A percentile compares a stretch with the other conserved stretches of the same genome.
Evolutionary conservation across 768 basidiomycete species (phyloP).

Genomic region (Trametes coccinea): DNA sequence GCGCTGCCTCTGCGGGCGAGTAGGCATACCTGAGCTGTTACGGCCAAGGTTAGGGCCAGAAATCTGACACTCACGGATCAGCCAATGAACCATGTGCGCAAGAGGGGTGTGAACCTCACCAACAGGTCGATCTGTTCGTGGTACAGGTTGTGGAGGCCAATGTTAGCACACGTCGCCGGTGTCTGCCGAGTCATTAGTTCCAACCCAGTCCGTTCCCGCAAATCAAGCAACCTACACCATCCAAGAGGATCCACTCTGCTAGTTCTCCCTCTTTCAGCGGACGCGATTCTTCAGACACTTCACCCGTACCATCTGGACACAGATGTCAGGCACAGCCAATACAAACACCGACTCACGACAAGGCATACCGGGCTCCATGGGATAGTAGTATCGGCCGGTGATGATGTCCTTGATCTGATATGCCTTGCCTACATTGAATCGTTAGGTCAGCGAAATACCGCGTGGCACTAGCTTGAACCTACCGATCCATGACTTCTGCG

Average conservation of each 20-base stretch:
- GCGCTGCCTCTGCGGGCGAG: not conserved
- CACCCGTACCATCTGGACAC: slow-evolving; percentile 61
- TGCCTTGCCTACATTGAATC: slow-evolving; percentile 69
- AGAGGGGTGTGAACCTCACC: slow-evolving; percentile 47
- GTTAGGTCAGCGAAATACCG: no score
- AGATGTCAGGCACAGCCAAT: not conserved
- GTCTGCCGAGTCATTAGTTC: slow-evolving; percentile 46
- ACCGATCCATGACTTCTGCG: slow-evolving; percentile 92
- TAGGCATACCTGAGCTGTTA: slow-evolving; percentile 67
- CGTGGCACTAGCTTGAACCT: no score
- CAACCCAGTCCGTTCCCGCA: not conserved
- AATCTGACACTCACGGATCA: slow-evolving; percentile 45
- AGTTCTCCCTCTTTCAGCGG: slow-evolving; percentile 75
- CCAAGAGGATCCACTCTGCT: slow-evolving; percentile 90
- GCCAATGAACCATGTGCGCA: not conserved
- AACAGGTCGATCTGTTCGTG: slow-evolving; percentile 88
- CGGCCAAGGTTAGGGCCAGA: slow-evolving; percentile 87
- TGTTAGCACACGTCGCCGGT: slow-evolving; percentile 89
- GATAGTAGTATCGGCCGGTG: slow-evolving; percentile 76
- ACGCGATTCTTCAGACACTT: slow-evolving; percentile 59
- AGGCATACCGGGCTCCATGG: slow-evolving; percentile 51
- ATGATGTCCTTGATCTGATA: slow-evolving; percentile 77
- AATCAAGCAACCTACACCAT: slow-evolving; percentile 55
- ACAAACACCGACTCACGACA: not conserved
- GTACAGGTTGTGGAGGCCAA: slow-evolving; percentile 87